Evolutionary conservation across 2,329 filamentous ascomycete species (phyloP), one percentile per base, ranked within the genome.

Genomic region (Kalaharituber pfeilii): DNA sequence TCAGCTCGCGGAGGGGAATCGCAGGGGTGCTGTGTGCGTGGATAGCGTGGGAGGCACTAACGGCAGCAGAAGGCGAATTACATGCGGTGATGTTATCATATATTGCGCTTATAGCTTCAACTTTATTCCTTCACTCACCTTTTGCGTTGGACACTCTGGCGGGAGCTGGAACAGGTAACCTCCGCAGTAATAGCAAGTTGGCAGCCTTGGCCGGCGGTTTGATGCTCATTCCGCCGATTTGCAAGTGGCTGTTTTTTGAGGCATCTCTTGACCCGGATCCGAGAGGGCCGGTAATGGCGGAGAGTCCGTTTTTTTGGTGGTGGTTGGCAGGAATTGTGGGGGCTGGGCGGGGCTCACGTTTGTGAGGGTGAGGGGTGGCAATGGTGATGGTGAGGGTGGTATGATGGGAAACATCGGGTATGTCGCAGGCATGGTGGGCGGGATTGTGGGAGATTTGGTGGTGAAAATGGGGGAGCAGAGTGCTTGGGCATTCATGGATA

Each of bases 401-500:
- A 9, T 39, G 20, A 39, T 39, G 15, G 33, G 33, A 13, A 20
- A 47, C 25, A 22, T 47, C 2, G 15, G 15, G 2, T 47, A 20
- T 25, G 42, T 22, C n/a, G 22, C 22, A 22, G 42, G 42, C 13
- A 22, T 22, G 5, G 22, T 24, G 24, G 15, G 15, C 13, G 42
- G 22, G 65, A 62, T 57, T 58, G 57, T 44, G 64, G 66, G 54
- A 45, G 47, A 50, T 28, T 27, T 50, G 27, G 15, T 50, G n/a
- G 25, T 30, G 11, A 28, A 28, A 9, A 15, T 11, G 47, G n/a
- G 25, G 26, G 47, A 29, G 47, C 47, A 30, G n/a, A 30, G 24
- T 29, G 13, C 30, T 13, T 28, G 47, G 47, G 15, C 47, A 28
- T 25, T 59, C 64, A 68, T 3, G 62, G 64, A 2, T 64, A 67